Conservation (phyloP, 164 flowering plant genomes). For the Umbellularia californica region DNA sequence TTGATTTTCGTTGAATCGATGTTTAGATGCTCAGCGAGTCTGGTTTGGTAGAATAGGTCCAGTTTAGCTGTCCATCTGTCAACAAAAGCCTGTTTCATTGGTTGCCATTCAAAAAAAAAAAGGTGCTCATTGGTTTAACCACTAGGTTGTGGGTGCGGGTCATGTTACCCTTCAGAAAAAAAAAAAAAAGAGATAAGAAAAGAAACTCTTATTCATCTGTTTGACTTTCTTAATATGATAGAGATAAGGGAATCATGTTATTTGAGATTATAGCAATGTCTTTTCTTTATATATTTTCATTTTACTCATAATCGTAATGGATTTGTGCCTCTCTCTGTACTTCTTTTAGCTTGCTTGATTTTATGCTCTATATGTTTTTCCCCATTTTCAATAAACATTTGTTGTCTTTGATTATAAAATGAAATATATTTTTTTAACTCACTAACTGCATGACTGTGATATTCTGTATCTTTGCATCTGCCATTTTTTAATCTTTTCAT, state of each 20-base stretch:
- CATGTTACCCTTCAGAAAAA: too few relatives aligned
- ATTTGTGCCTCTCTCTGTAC: background rate
- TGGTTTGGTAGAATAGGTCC: background rate
- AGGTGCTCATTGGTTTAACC: too few relatives aligned
- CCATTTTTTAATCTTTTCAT: background rate
- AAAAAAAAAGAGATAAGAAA: too few relatives aligned
- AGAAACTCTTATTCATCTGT: too few relatives aligned
- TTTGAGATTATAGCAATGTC: background rate
- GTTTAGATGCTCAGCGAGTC: background rate
- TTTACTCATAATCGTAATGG: too few relatives aligned
- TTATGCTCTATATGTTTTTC: background rate
- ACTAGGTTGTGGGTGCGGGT: too few relatives aligned
- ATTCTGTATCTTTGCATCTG: background rate
- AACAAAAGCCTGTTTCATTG: too few relatives aligned
- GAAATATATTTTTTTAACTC: background rate
- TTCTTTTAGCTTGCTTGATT: background rate
- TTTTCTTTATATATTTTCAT: too few relatives aligned
- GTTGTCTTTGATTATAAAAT: background rate
- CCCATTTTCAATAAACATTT: too few relatives aligned
- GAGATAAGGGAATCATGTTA: background rate
- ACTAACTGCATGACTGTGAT: background rate
- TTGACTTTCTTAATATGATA: too few relatives aligned
- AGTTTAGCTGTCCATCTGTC: background rate
- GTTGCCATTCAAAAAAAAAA: too few relatives aligned
- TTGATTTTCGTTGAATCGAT: background rate